Percentiles rank a stretch among this genome's conserved stretches.
These are phyloP conservation scores for Xylaria sp. DNA, from an alignment of 2,329 filamentous ascomycete genomes.

Conservation along the genomic window DNA sequence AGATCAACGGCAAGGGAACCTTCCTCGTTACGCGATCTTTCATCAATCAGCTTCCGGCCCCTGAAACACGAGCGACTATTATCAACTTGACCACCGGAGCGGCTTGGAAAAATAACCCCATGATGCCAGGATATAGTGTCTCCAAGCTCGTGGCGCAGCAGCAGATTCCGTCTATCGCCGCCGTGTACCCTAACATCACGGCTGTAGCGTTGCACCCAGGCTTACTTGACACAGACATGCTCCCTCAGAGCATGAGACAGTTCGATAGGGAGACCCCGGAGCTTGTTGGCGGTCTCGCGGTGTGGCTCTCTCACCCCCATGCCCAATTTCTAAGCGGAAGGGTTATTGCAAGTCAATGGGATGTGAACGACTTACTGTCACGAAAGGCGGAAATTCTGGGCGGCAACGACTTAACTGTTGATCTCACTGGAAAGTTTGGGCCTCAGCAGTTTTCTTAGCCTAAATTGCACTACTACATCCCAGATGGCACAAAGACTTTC, in stretches of 20 bases:
- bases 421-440: slow-evolving; percentile 23
- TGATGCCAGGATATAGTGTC: slow-evolving; percentile 47
- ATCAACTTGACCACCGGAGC: slow-evolving; percentile 44
- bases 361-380: slow-evolving; percentile 52
- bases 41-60: slow-evolving; percentile 6
- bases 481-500: background rate
- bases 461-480: background rate
- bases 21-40: slow-evolving; percentile 24
- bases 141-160: slow-evolving; percentile 50
- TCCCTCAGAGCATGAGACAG: slow-evolving; percentile 41
- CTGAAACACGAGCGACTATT: slow-evolving; percentile 38
- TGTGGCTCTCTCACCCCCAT: slow-evolving; percentile 50
- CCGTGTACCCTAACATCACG: slow-evolving; percentile 50
- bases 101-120: slow-evolving; percentile 36
- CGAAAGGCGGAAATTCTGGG: slow-evolving; percentile 36
- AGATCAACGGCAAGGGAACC: slow-evolving; percentile 25
- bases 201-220: slow-evolving; percentile 50
- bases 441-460: background rate
- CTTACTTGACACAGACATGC: slow-evolving; percentile 49
- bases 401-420: slow-evolving; percentile 12
- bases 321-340: slow-evolving; percentile 49
- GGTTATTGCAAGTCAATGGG: slow-evolving; percentile 51
- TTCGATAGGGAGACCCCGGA: slow-evolving; percentile 58
- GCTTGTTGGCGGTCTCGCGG: slow-evolving; percentile 48
- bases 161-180: slow-evolving; percentile 46